phyloP scores from a whole-genome alignment of 2,329 filamentous ascomycete species.

The Chrysoporthe austroafricana region DNA sequence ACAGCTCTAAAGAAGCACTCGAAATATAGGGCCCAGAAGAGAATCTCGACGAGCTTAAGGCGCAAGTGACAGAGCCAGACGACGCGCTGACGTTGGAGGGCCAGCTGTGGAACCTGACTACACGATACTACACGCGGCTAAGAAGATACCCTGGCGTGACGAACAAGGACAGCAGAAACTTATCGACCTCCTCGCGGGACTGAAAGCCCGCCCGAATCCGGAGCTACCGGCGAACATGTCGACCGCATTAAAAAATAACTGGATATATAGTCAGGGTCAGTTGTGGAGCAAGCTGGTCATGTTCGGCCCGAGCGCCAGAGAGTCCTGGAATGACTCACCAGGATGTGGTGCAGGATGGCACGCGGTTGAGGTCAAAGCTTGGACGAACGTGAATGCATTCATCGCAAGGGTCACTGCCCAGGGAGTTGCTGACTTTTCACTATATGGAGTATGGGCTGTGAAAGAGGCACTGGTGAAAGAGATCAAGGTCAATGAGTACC shows the following conservation, averaged over 20 bases:
- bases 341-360: conserved; percentile 30
- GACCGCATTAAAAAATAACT: neutral
- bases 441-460: conserved; percentile 19
- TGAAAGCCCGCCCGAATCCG: conserved; percentile 30
- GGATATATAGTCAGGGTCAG: neutral
- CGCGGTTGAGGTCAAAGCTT: conserved; percentile 27
- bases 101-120: conserved; percentile 31
- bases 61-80: neutral
- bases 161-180: conserved; percentile 25
- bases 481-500: neutral
- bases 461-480: neutral
- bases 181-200: conserved; percentile 23
- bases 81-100: conserved; percentile 16
- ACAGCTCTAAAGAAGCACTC: conserved; percentile 3
- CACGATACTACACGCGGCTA: conserved; percentile 31
- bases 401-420: conserved; percentile 26
- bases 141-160: conserved; percentile 29
- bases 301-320: conserved; percentile 26
- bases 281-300: conserved; percentile 5
- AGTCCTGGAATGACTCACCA: conserved; percentile 30
- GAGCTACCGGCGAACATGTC: conserved; percentile 16
- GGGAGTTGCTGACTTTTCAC: neutral
- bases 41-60: neutral
- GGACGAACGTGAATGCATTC: conserved; percentile 30
- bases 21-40: conserved; percentile 19